Evolutionary conservation across 805 yeast genomes (phyloP), one percentile per base, ranked within the genome.

Genomic region (Metschnikowia peoriensis): DNA sequence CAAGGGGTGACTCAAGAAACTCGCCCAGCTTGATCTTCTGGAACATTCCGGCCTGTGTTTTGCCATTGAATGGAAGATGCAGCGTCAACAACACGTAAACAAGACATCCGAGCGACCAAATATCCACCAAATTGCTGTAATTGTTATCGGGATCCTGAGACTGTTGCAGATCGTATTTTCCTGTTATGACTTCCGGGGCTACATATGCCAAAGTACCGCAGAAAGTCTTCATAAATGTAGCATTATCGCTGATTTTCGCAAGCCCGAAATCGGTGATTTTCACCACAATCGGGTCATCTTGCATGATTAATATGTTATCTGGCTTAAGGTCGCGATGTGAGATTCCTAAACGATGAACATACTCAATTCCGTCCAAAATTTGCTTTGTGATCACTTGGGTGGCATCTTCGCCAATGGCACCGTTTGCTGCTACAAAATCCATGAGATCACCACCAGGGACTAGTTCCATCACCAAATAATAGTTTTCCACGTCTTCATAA

Each of bases 291-390:
- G 97, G 98, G 63, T 89, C 94, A 64, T 90, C 96, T 63, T 85
- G 88, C 62, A 89, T 90, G 51, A 94, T 90, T 51, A 94, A 73
- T 11, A 94, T 89, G 68, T 94, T 94, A 67, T 94, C 99, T 0
- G 99, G 99, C 66, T 94, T 94, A 60, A 94, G 73, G 70, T 94
- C 99, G 53, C 99, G 78, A 67, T 94, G 99, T n/a, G 96, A 87
- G 28, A 94, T 92, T 1, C 97, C 97, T 65, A 86, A 73, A 2
- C 82, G 80, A 71, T 94, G 99, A 40, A 94, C 96, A 63, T 94
- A 92, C 42, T 82, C 79, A 6, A 94, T 85, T 0, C 97, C 97
- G 54, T 83, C 81, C 40, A 94, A 70, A 1, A 93, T 85, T 68
- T 94, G 99, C 58, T 82, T 81, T 1, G 96, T 80, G 28, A 94